Evolutionary conservation across 148 eudicot genomes (phyloP), one percentile per base, ranked within the genome.

Genomic region (Chenopodium berlandieri): DNA sequence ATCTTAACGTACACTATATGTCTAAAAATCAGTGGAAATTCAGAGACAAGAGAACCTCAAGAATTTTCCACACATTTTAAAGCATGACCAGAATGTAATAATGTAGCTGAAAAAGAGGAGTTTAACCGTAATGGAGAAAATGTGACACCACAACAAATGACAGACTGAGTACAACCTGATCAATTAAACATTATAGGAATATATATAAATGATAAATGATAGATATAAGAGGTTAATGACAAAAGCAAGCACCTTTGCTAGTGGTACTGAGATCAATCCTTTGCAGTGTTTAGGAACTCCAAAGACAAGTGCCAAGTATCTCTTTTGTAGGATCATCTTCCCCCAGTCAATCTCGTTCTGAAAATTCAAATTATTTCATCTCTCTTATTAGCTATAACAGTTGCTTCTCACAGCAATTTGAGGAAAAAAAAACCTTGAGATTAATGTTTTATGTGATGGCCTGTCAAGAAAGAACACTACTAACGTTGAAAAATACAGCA

Each of bases 251-350:
- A 97, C 99, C 98, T 94, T 94, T 70, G 85, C 85, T 17, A 97
- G 80, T 23, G 99, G 97, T 50, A 78, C 91, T 70, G 91, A 85
- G 81, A 97, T 91, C 64, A 85, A 27, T 79, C 99, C 98, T 82
- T 86, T 83, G n/a, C 47, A 76, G 48, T 86, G 88, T 83, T 88
- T 85, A 3, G 99, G 99, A 79, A 86, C 87, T 79, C 99, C 99
- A 81, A 97, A 85, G 77, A 97, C 98, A 83, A 97, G 98, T 73
- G 99, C 99, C 90, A 92, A 89, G 87, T 97, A 97, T 83, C 85
- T 91, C 90, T 91, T 97, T 74, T 90, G 95, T 76, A 94, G 85
- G 30, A 83, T 73, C 80, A 88, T 84, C 76, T 86, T 90, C 56
- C 88, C 78, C 81, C 80, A 84, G 37, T 79, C 79, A 76, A 78